A percentile compares a stretch with the other conserved stretches of the same genome.
phyloP scores from a whole-genome alignment of 83 land plant species.

The Diphasiastrum complanatum region DNA sequence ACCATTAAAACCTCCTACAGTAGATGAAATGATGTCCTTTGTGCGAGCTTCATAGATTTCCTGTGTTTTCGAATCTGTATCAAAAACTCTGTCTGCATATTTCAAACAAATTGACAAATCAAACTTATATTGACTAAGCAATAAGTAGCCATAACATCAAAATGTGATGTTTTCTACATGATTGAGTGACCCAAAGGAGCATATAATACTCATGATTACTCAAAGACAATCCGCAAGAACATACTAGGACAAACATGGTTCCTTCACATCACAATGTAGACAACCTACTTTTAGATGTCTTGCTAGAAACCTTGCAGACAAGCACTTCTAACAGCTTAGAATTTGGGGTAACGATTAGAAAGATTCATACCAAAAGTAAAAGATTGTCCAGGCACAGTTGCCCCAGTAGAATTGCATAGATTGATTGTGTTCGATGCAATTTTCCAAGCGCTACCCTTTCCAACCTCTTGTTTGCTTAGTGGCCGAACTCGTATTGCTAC shows the following conservation, averaged over 20 bases:
- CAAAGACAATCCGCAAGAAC: too few species aligned
- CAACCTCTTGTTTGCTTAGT: constrained; percentile 31
- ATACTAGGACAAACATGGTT: too few species aligned
- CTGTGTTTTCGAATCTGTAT: constrained; percentile 19
- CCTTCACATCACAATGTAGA: too few species aligned
- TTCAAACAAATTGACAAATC: background rate
- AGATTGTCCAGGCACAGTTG: constrained; percentile 21
- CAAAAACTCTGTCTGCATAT: constrained; percentile 31
- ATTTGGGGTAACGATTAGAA: background rate
- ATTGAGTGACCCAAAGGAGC: too few species aligned
- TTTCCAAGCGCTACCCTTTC: constrained; percentile 38
- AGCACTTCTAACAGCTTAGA: background rate
- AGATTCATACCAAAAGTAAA: constrained; percentile 25
- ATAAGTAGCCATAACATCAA: too few species aligned
- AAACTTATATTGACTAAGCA: background rate
- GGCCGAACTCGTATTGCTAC: constrained; percentile 38
- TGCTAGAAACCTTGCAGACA: background rate
- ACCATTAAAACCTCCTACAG: constrained; percentile 36
- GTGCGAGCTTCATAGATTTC: constrained; percentile 33
- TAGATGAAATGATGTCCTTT: constrained; percentile 29
- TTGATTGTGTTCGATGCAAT: constrained; percentile 25
- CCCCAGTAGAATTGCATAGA: constrained; percentile 21
- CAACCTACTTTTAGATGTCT: background rate
- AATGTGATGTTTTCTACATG: too few species aligned
- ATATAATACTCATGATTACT: too few species aligned